Evolutionary conservation across 495 filamentous ascomycete genomes (phyloP), one percentile per base, ranked within the genome.

Genomic region (Penicillium canescens): DNA sequence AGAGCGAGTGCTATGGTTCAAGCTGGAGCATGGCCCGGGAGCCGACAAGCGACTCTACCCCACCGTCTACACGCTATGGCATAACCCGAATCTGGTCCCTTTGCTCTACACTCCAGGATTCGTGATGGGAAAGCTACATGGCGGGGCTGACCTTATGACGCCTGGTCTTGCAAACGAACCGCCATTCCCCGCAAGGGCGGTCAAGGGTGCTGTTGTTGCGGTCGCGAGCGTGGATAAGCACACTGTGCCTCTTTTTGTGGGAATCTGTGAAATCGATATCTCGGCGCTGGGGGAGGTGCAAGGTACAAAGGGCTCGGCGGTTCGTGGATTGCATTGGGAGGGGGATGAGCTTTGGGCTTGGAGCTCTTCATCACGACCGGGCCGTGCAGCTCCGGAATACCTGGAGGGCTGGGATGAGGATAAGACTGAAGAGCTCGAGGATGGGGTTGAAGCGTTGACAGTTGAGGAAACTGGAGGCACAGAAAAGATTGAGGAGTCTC

Each of bases 141-240:
- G 77, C 6, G 87, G 87, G 5, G 86, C 87, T 3, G 86, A 88
- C 66, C 68, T 90, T n/a, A 90, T 90, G 87, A 89, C 81, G 1
- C 87, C 87, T 1, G 87, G 87, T 23, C 70, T 90, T 9, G 83
- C 85, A 6, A 77, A 82, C 38, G 86, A 87, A 14, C 87, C 87
- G 4, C 87, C 87, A 0, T 90, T 90, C 60, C 84, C 86, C 0
- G 50, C 65, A 26, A 72, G 71, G 18, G 87, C 87, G 9, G 82
- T 77, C 14, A 83, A 85, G 65, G 84, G 79, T 3, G 72, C 81
- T 3, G 69, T 88, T 26, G 84, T 87, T 21, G 85, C 84, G n/a
- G 77, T 90, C 34, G 85, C 86, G n/a, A 81, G 79, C 46, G 52
- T 79, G 33, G 82, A 87, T 46, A 73, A 66, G 11, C 81, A 84